A percentile compares a stretch with the other conserved stretches of the same genome.
phyloP scores from a whole-genome alignment of 345 rosid species.

The Populus deltoides region DNA sequence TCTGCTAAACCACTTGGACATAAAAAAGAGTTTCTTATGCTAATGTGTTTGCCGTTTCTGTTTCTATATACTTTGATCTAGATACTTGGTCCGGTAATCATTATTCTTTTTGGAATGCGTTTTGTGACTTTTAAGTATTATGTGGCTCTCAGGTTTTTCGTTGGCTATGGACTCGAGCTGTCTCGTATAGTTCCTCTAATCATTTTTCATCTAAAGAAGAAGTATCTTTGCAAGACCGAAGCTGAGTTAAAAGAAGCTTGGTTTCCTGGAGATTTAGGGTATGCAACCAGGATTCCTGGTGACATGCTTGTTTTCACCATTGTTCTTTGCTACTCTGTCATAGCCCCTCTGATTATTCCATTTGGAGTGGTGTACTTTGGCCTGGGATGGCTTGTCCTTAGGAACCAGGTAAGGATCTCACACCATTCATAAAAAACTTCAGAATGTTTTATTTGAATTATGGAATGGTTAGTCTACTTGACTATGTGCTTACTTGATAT shows the following conservation, averaged over 20 bases:
- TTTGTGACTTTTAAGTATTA: constrained; percentile 1
- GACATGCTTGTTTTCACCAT: constrained; percentile 75
- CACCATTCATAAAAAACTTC: too few species aligned
- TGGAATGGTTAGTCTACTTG: too few species aligned
- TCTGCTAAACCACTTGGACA: too few species aligned
- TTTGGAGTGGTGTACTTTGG: constrained; percentile 71
- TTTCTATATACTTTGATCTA: too few species aligned
- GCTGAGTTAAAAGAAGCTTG: constrained; percentile 80
- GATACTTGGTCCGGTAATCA: too few species aligned
- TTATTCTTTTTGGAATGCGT: background rate
- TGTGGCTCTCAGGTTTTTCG: constrained; percentile 57
- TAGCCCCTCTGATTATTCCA: constrained; percentile 79
- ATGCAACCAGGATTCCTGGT: constrained; percentile 67
- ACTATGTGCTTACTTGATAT: too few species aligned
- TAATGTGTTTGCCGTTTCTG: background rate
- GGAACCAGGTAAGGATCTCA: constrained; percentile 60
- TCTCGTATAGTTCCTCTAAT: constrained; percentile 77
- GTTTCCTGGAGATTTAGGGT: constrained; percentile 69
- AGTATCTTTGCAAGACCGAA: constrained; percentile 86
- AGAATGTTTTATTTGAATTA: background rate
- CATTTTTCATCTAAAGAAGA: constrained; percentile 76
- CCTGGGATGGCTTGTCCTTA: constrained; percentile 81
- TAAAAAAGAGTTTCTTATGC: too few species aligned
- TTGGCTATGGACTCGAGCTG: constrained; percentile 84
- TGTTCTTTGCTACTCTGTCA: constrained; percentile 71